These are phyloP conservation scores for Drechslerella dactyloides DNA, from an alignment of 2,329 filamentous ascomycete species.

Conservation along the genomic window DNA sequence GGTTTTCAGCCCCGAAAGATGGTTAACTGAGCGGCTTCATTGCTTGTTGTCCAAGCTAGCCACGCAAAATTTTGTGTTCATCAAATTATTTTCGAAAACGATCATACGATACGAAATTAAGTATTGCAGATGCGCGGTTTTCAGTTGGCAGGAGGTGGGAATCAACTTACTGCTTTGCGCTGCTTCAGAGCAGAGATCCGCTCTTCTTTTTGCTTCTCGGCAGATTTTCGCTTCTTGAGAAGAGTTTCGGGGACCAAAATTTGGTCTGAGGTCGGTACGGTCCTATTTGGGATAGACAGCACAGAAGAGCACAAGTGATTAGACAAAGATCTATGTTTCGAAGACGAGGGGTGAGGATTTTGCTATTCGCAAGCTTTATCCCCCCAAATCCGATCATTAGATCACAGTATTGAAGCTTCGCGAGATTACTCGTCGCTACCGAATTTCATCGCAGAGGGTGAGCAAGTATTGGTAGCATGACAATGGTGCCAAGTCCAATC, in stretches of 20 bases:
- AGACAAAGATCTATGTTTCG: conserved; percentile 52
- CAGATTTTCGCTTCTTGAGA: conserved; percentile 99
- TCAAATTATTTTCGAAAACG: conserved; percentile 17
- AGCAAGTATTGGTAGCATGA: neutral
- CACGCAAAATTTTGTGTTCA: conserved; percentile 65
- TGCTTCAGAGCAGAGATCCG: conserved; percentile 78
- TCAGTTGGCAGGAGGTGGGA: conserved; percentile 38
- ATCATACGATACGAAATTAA: conserved; percentile 1
- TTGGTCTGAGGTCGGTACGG: conserved; percentile 91
- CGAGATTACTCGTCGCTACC: conserved; percentile 23
- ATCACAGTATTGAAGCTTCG: neutral
- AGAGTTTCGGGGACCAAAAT: conserved; percentile 98
- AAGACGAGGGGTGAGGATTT: conserved; percentile 32
- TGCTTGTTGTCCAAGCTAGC: conserved; percentile 81
- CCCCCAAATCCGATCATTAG: neutral
- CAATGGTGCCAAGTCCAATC: neutral
- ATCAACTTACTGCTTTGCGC: conserved; percentile 81
- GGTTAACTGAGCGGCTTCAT: conserved; percentile 98
- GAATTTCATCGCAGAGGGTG: conserved; percentile 44
- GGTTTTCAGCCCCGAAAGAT: conserved; percentile 97
- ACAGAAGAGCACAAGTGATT: conserved; percentile 47
- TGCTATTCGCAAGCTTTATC: neutral
- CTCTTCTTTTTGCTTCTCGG: conserved; percentile 98
- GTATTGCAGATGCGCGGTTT: conserved; percentile 48
- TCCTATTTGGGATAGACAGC: conserved; percentile 64